Evolutionary conservation across 768 basidiomycete species (phyloP).

Genomic region (Serendipita sp.): DNA sequence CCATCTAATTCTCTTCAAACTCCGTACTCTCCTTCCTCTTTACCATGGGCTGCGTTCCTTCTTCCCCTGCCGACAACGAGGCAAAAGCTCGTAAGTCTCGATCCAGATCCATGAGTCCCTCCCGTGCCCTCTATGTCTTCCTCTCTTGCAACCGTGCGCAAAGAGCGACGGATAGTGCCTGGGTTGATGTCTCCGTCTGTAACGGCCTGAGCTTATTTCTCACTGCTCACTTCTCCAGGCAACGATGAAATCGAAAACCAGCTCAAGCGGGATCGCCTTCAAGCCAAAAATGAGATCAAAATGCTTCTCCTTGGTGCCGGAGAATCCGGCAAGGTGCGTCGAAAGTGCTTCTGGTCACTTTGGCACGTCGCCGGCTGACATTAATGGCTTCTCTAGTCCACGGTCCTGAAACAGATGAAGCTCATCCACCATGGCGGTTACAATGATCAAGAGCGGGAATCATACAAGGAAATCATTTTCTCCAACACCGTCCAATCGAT

Average conservation of each 20-base stretch:
- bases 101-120: neutral
- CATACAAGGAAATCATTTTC: slow-evolving; percentile 90
- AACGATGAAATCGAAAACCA: slow-evolving; percentile 92
- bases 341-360: neutral
- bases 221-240: slow-evolving; percentile 27
- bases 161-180: too few relatives aligned
- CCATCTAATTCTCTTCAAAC: neutral
- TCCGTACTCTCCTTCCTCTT: neutral
- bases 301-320: slow-evolving; percentile 92
- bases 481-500: slow-evolving; percentile 90
- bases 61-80: slow-evolving; percentile 46
- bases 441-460: slow-evolving; percentile 75
- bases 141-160: too few relatives aligned
- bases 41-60: slow-evolving; percentile 15
- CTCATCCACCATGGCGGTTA: slow-evolving; percentile 88
- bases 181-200: too few relatives aligned
- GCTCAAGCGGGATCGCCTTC: slow-evolving; percentile 72
- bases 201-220: neutral
- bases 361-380: neutral
- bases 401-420: slow-evolving; percentile 94
- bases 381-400: slow-evolving; percentile 28
- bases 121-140: neutral
- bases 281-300: slow-evolving; percentile 90
- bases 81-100: slow-evolving; percentile 60
- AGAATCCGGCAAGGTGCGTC: slow-evolving; percentile 68